Base-by-base conservation (phyloP, 208 protist genomes). In the Zelonia costaricensis region DNA sequence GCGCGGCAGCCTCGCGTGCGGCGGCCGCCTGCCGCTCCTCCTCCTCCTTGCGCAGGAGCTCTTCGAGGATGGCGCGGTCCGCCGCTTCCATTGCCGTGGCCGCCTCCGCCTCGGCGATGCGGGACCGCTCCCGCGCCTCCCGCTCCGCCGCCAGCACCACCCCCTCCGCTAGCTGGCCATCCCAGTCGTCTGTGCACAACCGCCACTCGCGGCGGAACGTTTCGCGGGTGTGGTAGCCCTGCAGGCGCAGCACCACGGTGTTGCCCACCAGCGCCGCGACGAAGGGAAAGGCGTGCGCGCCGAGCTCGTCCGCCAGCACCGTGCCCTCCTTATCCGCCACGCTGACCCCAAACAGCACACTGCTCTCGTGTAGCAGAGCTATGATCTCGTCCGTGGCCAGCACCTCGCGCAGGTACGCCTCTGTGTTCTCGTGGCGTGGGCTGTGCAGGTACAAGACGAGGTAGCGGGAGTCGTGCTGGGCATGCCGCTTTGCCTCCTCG, bases 371-470 rank as follows among this genome's bases (percentile, higher is more conserved):
- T 9, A 93, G 30, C 23, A 78, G 56, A 8, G 78, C 76, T 13
- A 78, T 64, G 22, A 93, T 48, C 18, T 70, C 69, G 23, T 81
- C 69, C 5, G 46, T 30, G 28, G 69, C 65, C 42, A 95, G 74
- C 8, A 90, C 81, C 20, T 81, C 51, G 31, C 47, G 73, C 25
- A 95, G 22, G 60, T 93, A 95, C 7, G 13, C 53, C 12, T 49
- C 54, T 10, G 86, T 91, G 62, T 86, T 61, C 46, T 92, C 86
- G 58, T 95, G 86, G 2, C 55, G 79, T 16, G 83, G 84, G 69
- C 76, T 85, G 71, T 95, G 89, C 6, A 95, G 64, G 55, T 92
- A 95, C 4, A 95, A 44, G 15, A 95, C 54, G 15, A 93, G 62
- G 61, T 89, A 93, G 44, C 74, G 36, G 6, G 57, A 73, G 13